Percentiles rank a stretch among this genome's conserved stretches.
Evolutionary conservation across 306 rosid species (phyloP).

Genomic region (Cercis canadensis): DNA sequence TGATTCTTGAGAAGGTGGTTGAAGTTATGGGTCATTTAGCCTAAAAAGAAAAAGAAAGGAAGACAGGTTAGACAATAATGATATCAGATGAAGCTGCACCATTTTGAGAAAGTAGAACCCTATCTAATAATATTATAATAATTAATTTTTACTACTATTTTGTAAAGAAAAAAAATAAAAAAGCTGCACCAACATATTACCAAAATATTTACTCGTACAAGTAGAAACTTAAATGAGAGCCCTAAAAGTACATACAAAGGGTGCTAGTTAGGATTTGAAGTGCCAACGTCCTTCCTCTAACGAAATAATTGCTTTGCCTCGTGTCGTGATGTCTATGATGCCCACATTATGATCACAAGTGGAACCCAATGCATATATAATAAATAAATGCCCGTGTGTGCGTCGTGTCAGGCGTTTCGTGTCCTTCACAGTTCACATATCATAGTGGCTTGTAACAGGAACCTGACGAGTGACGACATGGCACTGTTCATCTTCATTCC

Average conservation of each 20-base stretch:
- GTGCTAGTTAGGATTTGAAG: background rate
- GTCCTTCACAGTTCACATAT: no score
- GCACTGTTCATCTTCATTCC: no score
- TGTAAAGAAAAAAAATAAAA: no score
- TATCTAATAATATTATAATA: no score
- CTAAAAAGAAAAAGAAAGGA: background rate
- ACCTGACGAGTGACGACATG: no score
- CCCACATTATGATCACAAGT: background rate
- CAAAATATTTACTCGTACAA: background rate
- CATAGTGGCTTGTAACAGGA: no score
- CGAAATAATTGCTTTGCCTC: background rate
- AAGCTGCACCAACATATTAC: constrained; percentile 3
- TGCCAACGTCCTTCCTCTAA: background rate
- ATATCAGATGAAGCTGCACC: no score
- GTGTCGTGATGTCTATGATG: background rate
- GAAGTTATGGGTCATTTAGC: background rate
- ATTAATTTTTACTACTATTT: no score
- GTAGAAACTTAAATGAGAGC: background rate
- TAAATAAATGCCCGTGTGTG: no score
- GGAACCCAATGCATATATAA: constrained; percentile 26
- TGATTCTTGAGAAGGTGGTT: no score
- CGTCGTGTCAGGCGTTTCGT: background rate
- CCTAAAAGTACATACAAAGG: background rate
- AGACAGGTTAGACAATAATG: no score
- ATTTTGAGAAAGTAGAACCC: no score